phyloP scores from a whole-genome alignment of 371 early-diverging fungal genomes.

The Rhizomucor miehei region DNA sequence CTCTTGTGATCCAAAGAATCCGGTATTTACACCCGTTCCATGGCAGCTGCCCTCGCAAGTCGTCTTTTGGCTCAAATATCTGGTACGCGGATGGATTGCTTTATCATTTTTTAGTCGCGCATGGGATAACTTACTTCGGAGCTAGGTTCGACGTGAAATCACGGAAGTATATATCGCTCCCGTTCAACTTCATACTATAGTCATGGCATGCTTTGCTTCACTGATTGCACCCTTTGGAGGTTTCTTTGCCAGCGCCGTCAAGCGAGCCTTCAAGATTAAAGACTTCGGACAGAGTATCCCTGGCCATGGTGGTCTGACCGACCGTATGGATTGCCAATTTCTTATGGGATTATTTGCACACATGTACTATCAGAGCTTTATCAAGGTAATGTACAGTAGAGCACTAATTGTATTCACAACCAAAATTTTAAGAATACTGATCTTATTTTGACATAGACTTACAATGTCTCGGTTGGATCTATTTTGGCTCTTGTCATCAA shows the following conservation, averaged over 20 bases:
- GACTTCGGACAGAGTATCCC: slow-evolving; percentile 99
- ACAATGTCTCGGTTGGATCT: slow-evolving; percentile 54
- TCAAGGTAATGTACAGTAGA: slow-evolving; percentile 50
- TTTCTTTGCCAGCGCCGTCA: slow-evolving; percentile 98
- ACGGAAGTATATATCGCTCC: slow-evolving; percentile 64
- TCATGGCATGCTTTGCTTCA: slow-evolving; percentile 93
- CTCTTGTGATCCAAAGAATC: slow-evolving; percentile 46
- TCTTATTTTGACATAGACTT: slow-evolving; percentile 23
- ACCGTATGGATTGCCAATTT: slow-evolving; percentile 98
- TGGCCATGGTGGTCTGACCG: slow-evolving; percentile 98
- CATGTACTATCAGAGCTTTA: slow-evolving; percentile 90
- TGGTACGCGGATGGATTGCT: slow-evolving; percentile 23
- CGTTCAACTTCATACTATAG: slow-evolving; percentile 88
- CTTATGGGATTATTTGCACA: slow-evolving; percentile 95
- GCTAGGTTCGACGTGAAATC: slow-evolving; percentile 27
- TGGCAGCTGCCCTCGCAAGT: slow-evolving; percentile 34
- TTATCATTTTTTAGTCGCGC: slow-evolving; percentile 8
- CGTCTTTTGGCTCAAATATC: slow-evolving; percentile 19
- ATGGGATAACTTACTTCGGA: slow-evolving; percentile 6
- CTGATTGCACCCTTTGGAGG: slow-evolving; percentile 99
- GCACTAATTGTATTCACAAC: not conserved
- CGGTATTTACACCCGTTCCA: slow-evolving; percentile 43
- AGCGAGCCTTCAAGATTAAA: slow-evolving; percentile 98
- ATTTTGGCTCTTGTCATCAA: slow-evolving; percentile 53
- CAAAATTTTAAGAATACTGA: no score